Conservation (phyloP, 345 rosid species). For the Pistacia vera region DNA sequence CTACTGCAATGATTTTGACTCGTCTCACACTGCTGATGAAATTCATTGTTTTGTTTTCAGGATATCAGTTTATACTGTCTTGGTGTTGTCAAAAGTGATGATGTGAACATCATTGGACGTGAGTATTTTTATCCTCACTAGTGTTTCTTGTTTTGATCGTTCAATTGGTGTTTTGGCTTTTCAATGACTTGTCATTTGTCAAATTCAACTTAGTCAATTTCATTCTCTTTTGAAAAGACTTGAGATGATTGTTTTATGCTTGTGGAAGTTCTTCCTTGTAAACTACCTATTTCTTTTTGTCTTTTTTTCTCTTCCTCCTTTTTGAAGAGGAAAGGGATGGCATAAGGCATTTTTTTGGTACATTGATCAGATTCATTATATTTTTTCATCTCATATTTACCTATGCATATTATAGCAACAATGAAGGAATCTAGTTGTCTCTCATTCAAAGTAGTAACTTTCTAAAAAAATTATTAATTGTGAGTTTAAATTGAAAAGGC, state of each 20-base stretch:
- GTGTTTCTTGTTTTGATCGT: background rate
- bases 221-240: background rate
- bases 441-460: background rate
- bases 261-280: background rate
- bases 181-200: background rate
- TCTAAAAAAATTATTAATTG: background rate
- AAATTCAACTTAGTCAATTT: background rate
- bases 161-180: background rate
- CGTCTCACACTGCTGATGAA: slow-evolving; percentile 13
- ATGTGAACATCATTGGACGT: slow-evolving; percentile 89
- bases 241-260: background rate
- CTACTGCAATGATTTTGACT: background rate
- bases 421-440: background rate
- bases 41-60: slow-evolving; percentile 41
- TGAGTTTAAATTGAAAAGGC: background rate
- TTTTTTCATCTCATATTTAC: background rate
- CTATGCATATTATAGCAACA: background rate
- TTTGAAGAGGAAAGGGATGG: background rate
- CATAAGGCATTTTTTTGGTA: background rate
- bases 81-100: slow-evolving; percentile 64
- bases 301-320: background rate
- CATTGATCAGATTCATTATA: background rate
- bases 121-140: slow-evolving; percentile 36
- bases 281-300: background rate
- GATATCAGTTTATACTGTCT: slow-evolving; percentile 55